These are phyloP conservation scores for Fibroporia radiculosa DNA, from an alignment of 768 basidiomycete genomes.

Conservation along the genomic window DNA sequence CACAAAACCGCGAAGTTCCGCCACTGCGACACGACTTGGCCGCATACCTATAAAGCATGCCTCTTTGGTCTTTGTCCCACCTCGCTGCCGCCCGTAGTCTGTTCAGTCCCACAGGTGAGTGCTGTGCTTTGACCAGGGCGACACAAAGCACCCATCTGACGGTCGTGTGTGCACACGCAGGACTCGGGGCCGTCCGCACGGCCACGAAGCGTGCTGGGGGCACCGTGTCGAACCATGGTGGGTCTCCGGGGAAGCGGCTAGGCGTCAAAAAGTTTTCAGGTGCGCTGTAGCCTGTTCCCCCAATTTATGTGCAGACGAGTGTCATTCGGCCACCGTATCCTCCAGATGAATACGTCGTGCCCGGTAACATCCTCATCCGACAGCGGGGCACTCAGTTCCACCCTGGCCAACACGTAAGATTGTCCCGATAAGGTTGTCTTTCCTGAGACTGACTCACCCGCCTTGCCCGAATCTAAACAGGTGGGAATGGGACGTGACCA, in stretches of 20 bases:
- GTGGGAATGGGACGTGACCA: conserved; percentile 92
- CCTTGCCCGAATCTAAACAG: conserved; percentile 30
- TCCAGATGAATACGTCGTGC: conserved; percentile 82
- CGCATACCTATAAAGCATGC: too few species aligned
- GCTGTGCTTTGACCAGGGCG: neutral
- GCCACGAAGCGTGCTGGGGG: conserved; percentile 97
- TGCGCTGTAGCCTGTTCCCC: conserved; percentile 25
- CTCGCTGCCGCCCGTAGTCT: conserved; percentile 5
- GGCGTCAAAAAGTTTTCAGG: conserved; percentile 97
- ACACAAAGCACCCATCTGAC: too few species aligned
- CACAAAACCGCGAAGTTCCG: too few species aligned
- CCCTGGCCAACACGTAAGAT: conserved; percentile 82
- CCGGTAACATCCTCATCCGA: conserved; percentile 94
- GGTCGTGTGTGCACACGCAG: conserved; percentile 19
- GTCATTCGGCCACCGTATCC: neutral
- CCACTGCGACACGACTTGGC: too few species aligned
- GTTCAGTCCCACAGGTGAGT: conserved; percentile 10
- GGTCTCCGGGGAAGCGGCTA: conserved; percentile 86
- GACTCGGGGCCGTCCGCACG: conserved; percentile 68
- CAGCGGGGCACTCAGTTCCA: conserved; percentile 92
- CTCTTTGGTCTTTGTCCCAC: conserved; percentile 6
- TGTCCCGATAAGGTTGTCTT: conserved; percentile 7
- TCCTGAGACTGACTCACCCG: neutral
- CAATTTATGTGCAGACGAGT: neutral
- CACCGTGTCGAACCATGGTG: conserved; percentile 86